Evolutionary conservation across 345 rosid genomes (phyloP).

Genomic region (Cardamine occulta): DNA sequence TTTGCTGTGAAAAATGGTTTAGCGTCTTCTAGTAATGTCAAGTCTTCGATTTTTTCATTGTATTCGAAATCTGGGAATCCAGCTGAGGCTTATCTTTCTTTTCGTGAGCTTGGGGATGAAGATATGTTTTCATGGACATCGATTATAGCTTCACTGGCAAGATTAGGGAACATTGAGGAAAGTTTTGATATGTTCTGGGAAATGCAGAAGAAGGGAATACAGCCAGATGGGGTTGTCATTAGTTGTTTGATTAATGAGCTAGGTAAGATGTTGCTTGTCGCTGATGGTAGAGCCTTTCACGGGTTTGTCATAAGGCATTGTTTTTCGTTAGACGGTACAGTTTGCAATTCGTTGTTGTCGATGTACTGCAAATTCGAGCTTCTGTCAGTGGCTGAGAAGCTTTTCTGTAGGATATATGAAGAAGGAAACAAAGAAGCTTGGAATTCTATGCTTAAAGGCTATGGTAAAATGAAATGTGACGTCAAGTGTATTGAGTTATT

Average conservation of each 20-base stretch:
- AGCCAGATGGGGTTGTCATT: constrained; percentile 60
- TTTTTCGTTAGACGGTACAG: constrained; percentile 47
- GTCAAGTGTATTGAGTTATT: constrained; percentile 53
- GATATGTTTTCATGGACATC: constrained; percentile 78
- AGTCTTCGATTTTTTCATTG: constrained; percentile 56
- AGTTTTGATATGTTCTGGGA: constrained; percentile 57
- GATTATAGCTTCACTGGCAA: constrained; percentile 57
- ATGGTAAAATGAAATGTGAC: constrained; percentile 52
- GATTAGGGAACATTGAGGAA: constrained; percentile 50
- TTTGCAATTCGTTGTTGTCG: constrained; percentile 55
- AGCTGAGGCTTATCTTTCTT: constrained; percentile 53
- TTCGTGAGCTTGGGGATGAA: constrained; percentile 52
- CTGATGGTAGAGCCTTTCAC: constrained; percentile 64
- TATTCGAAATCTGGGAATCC: constrained; percentile 58
- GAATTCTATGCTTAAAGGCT: constrained; percentile 61
- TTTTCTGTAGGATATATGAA: constrained; percentile 42
- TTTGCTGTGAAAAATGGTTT: constrained; percentile 59
- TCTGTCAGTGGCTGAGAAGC: constrained; percentile 51
- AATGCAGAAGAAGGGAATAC: constrained; percentile 54
- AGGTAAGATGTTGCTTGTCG: constrained; percentile 48
- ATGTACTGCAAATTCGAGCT: constrained; percentile 67
- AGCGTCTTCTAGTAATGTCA: constrained; percentile 44
- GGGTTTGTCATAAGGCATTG: constrained; percentile 56
- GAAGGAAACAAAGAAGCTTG: constrained; percentile 49
- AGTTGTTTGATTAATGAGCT: constrained; percentile 62